Conservation (phyloP, 2,329 filamentous ascomycete genomes). For the Colletotrichum orchidophilum region DNA sequence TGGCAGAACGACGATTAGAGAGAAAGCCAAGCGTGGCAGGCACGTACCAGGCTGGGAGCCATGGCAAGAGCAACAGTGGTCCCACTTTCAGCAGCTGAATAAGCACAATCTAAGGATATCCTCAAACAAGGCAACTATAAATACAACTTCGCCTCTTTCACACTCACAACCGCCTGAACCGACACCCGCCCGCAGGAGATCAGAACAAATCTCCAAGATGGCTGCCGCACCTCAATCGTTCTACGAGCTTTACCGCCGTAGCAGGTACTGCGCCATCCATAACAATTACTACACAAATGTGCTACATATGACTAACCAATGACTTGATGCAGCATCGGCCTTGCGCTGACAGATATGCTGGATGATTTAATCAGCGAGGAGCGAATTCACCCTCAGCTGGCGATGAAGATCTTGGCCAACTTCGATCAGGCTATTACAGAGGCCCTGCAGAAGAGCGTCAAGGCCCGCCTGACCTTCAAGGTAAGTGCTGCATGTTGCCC, state of each 20-base stretch:
- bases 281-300: constrained; percentile 42
- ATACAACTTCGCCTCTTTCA: constrained; percentile 31
- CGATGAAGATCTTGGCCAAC: constrained; percentile 97
- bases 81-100: constrained; percentile 38
- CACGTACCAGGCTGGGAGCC: neutral
- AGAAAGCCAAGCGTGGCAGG: neutral
- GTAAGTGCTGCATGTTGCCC: constrained; percentile 57
- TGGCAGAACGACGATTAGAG: neutral
- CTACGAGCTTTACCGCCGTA: constrained; percentile 98
- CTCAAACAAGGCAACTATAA: constrained; percentile 33
- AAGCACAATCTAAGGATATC: constrained; percentile 36
- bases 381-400: constrained; percentile 95
- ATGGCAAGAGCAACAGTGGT: neutral
- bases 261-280: constrained; percentile 75
- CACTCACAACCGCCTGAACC: constrained; percentile 16
- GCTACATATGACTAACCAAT: constrained; percentile 33
- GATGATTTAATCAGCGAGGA: constrained; percentile 95
- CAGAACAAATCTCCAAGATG: constrained; percentile 46
- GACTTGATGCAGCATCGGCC: constrained; percentile 76
- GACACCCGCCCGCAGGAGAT: constrained; percentile 27
- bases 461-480: constrained; percentile 93
- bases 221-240: constrained; percentile 65
- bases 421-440: constrained; percentile 96
- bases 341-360: constrained; percentile 93
- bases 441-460: constrained; percentile 90